These are phyloP conservation scores for Alisma plantagoaquatica DNA, from an alignment of 106 monocot species.

Conservation along the genomic window DNA sequence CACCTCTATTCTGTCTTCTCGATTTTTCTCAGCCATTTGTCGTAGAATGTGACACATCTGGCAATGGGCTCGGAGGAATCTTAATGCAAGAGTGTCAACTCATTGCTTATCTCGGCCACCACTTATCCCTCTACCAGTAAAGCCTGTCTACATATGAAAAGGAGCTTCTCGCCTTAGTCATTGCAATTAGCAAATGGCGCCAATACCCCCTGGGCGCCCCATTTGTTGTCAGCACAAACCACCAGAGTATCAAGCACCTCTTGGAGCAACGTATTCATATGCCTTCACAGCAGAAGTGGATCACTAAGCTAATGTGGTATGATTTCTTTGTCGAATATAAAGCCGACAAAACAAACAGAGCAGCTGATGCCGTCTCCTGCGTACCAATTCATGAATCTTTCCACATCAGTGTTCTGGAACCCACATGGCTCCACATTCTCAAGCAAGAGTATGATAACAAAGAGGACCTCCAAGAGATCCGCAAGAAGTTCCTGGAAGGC, in stretches of 20 bases:
- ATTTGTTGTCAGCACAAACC: not conserved
- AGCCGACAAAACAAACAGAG: not conserved
- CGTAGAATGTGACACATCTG: constrained; percentile 4
- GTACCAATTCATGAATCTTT: not conserved
- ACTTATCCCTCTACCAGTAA: not conserved
- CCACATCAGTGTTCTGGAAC: not conserved
- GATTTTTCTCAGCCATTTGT: constrained; percentile 2
- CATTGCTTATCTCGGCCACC: not conserved
- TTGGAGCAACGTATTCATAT: not conserved
- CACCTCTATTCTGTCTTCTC: not conserved
- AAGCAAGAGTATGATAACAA: not conserved
- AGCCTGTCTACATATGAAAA: too few relatives aligned
- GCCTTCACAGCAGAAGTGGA: not conserved
- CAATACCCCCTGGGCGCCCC: not conserved
- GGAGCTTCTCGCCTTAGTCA: not conserved
- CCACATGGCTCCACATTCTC: not conserved
- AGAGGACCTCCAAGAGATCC: not conserved
- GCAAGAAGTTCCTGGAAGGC: too few relatives aligned
- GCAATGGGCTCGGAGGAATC: not conserved
- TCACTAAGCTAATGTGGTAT: not conserved
- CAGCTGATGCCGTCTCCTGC: not conserved
- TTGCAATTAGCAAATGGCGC: not conserved
- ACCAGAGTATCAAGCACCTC: not conserved
- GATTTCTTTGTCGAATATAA: not conserved
- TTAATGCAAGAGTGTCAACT: not conserved